Conservation (phyloP, 116 monocot species). For the Iris pallida region DNA sequence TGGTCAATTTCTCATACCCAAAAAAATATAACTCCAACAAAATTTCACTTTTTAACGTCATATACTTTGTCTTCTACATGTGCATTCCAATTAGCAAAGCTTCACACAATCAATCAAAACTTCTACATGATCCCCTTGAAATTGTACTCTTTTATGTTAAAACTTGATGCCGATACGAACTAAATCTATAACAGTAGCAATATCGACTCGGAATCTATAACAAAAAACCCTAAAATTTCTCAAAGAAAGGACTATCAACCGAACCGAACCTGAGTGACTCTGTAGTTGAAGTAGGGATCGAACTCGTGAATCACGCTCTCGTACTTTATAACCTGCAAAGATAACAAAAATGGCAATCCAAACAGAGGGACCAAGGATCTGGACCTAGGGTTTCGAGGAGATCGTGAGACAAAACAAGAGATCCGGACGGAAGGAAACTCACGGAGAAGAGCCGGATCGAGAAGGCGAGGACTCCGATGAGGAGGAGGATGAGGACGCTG, state of each 20-base stretch:
- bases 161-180: too few relatives aligned
- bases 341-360: slow-evolving; percentile 3
- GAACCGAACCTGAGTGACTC: slow-evolving; percentile 82
- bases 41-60: background rate
- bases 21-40: too few relatives aligned
- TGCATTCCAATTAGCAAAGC: background rate
- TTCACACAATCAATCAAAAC: too few relatives aligned
- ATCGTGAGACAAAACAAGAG: background rate
- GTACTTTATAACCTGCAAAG: slow-evolving; percentile 83
- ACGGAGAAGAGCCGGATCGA: slow-evolving; percentile 98
- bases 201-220: too few relatives aligned
- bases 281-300: slow-evolving; percentile 98
- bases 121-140: too few relatives aligned
- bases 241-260: background rate
- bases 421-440: slow-evolving; percentile 10
- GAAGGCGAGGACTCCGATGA: slow-evolving; percentile 94
- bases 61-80: background rate
- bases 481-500: slow-evolving; percentile 70
- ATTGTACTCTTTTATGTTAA: too few relatives aligned
- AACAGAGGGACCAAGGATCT: background rate
- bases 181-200: too few relatives aligned
- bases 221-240: background rate
- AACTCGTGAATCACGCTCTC: slow-evolving; percentile 99
- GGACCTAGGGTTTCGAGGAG: slow-evolving; percentile 24
- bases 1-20: too few relatives aligned